These are phyloP conservation scores for Thalassiosira mediterranea DNA, from an alignment of 352 stramenopile species.

Conservation along the genomic window DNA sequence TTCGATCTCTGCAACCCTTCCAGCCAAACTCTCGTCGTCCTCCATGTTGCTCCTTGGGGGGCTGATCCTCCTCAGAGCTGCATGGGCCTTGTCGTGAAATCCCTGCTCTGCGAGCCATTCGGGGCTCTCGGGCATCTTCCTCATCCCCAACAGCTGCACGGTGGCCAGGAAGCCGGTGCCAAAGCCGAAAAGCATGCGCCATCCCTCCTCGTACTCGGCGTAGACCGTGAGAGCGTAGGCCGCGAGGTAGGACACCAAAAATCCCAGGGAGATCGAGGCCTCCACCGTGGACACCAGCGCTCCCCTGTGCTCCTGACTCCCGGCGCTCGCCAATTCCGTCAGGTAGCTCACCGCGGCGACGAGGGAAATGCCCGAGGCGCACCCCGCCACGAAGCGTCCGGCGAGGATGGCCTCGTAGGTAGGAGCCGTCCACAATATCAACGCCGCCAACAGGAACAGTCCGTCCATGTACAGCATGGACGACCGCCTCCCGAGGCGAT, in stretches of 20 bases:
- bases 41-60: neutral
- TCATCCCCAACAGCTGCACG: conserved; percentile 76
- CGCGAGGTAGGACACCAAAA: conserved; percentile 69
- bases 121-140: conserved; percentile 70
- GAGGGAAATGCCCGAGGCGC: conserved; percentile 83
- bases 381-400: conserved; percentile 81
- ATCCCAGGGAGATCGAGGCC: conserved; percentile 84
- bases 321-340: conserved; percentile 80
- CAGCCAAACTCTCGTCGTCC: neutral
- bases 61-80: conserved; percentile 50
- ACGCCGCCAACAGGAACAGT: conserved; percentile 60
- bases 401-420: conserved; percentile 53
- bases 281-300: conserved; percentile 84
- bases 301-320: conserved; percentile 80
- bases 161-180: conserved; percentile 53
- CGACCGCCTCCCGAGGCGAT: conserved; percentile 60
- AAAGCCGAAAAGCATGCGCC: conserved; percentile 82
- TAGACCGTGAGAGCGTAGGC: conserved; percentile 45
- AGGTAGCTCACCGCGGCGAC: conserved; percentile 85
- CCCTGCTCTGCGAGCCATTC: conserved; percentile 67
- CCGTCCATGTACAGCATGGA: conserved; percentile 70
- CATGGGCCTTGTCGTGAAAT: conserved; percentile 51
- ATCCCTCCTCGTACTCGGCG: conserved; percentile 62
- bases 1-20: conserved; percentile 19
- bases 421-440: conserved; percentile 47